These are phyloP conservation scores for Lunasporangiospora selenospora DNA, from an alignment of 192 early-diverging fungal species.

Conservation along the genomic window DNA sequence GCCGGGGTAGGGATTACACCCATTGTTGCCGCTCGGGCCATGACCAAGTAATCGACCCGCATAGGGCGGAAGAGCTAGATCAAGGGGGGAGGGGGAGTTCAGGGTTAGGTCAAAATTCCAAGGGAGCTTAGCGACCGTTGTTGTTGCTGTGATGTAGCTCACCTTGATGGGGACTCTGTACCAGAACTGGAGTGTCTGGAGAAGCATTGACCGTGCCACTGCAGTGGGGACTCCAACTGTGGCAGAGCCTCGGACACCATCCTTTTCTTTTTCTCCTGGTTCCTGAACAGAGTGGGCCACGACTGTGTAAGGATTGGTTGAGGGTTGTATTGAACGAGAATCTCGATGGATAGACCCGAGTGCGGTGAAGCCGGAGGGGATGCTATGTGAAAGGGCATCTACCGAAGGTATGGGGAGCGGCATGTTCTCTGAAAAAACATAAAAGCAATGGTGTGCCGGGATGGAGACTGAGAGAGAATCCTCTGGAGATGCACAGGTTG, in stretches of 20 bases:
- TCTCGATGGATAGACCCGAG: too few relatives aligned
- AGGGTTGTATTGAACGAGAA: too few relatives aligned
- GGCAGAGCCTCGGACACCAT: slow-evolving; percentile 58
- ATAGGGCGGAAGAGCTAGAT: slow-evolving; percentile 74
- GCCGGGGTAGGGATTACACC: slow-evolving; percentile 61
- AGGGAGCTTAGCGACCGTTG: too few relatives aligned
- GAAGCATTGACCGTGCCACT: slow-evolving; percentile 58
- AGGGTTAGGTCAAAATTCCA: not conserved
- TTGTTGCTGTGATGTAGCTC: not conserved
- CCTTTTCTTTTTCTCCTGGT: slow-evolving; percentile 44
- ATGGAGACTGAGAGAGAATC: too few relatives aligned
- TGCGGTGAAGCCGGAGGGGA: too few relatives aligned
- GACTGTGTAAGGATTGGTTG: too few relatives aligned
- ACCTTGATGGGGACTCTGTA: slow-evolving; percentile 69
- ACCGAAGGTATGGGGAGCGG: too few relatives aligned
- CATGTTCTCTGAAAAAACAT: too few relatives aligned
- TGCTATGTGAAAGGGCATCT: too few relatives aligned
- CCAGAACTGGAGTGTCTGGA: slow-evolving; percentile 60
- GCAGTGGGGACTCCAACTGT: slow-evolving; percentile 61
- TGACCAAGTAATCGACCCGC: slow-evolving; percentile 80
- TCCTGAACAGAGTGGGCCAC: slow-evolving; percentile 22
- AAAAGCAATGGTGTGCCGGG: too few relatives aligned
- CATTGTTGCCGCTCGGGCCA: slow-evolving; percentile 65
- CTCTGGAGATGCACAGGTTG: too few relatives aligned
- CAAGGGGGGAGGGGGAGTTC: too few relatives aligned